Base-by-base conservation (phyloP, 352 stramenopile species). In the Pythium folliculosum region DNA sequence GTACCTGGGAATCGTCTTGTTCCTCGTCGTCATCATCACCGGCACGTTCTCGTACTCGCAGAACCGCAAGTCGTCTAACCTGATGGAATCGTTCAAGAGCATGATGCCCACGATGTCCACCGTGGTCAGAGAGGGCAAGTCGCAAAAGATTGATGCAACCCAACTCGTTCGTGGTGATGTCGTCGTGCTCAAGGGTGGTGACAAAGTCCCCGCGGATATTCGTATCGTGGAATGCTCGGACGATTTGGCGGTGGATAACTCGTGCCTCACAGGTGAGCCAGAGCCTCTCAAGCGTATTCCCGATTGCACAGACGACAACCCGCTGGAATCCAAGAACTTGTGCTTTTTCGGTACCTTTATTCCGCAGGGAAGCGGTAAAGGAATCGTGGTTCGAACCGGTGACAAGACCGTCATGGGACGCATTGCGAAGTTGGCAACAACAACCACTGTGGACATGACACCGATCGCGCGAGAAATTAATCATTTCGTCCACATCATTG, bases 191-290 rank as follows among this genome's bases (percentile, higher is more conserved):
- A 94, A 97, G 57, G 85, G 77, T 32, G 93, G 92, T 37, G 90
- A 98, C 70, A 94, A 98, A 70, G 94, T 99, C 0, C 90, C 96
- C 10, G 96, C 96, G 6, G 97, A 99, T 71, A 83, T 99, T 27
- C 91, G 91, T 21, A 80, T 99, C 55, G 70, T 99, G n/a, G 84
- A 98, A 59, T 91, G 86, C 63, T 97, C 91, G 19, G 91, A 98
- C 78, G 92, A 98, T 59, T 77, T 99, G 43, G 83, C 95, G 22
- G 89, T 96, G 4, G 86, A 96, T 59, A 94, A 96, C 69, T 90
- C 88, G 54, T 92, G 76, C 63, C 72, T 97, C 6, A 97, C 90
- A 32, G 90, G 90, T 32, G 90, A 97, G 54, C 79, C 88, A 0
- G 91, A 98, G 65, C 86, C 92, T 17, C 71, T 96, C 51, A 97